Evolutionary conservation across 2,329 filamentous ascomycete genomes (phyloP), one percentile per base, ranked within the genome.

Genomic region (Xylariaceae sp.): DNA sequence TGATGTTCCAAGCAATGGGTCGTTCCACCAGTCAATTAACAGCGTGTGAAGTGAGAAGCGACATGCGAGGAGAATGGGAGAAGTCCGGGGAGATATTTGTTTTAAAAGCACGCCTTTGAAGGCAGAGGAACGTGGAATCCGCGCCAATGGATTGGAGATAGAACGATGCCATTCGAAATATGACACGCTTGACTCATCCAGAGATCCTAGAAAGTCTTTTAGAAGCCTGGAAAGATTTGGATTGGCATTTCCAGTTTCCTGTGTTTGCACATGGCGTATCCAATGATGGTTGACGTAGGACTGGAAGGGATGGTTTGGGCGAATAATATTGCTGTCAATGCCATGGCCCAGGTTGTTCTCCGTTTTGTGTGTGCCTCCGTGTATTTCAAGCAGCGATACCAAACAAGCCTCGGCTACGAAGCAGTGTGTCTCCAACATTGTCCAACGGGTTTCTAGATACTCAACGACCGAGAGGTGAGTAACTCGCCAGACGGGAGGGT

Each of bases 381-480:
- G 40, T 28, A 12, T 33, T 17, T 47, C 48, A 34, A 16, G 45
- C 31, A 55, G 28, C n/a, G 48, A 31, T 18, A 34, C 22, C 14
- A 53, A 39, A 31, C 42, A 42, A 6, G 49, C 48, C 28, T 51
- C 52, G 17, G 53, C 49, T 14, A 48, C 53, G 34, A 31, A 41
- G 42, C 54, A 57, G 45, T 55, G 48, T 10, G 51, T 44, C 22
- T 48, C 28, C 28, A 31, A 18, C 33, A 31, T 2, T 33, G 16
- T 17, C 41, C 42, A 54, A 39, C 34, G 52, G 5, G 16, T 45
- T 53, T 55, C 53, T 16, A 55, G 41, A 42, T 55, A 55, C 43
- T 55, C 53, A 14, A 48, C 40, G 16, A 55, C 53, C 4, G 53
- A 55, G n/a, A 55, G 49, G 40, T 55, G 53, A 13, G 53, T 45